Evolutionary conservation across 352 stramenopile genomes (phyloP).

Genomic region (Phytopythium kandeliae): DNA sequence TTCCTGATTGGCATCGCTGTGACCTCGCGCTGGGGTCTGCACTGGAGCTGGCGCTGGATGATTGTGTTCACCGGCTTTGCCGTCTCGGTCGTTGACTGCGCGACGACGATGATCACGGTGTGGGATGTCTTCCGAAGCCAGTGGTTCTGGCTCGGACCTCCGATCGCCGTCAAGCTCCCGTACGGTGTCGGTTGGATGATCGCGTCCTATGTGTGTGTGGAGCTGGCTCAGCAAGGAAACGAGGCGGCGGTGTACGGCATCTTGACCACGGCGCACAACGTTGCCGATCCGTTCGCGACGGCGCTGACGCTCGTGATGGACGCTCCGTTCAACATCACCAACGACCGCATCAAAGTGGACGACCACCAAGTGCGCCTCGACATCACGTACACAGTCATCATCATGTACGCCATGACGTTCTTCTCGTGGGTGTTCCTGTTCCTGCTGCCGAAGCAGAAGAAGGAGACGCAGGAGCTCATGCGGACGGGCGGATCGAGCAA

Average conservation of each 20-base stretch:
- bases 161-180: conserved; percentile 35
- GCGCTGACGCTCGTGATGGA: conserved; percentile 54
- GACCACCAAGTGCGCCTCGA: conserved; percentile 26
- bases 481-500: conserved; percentile 31
- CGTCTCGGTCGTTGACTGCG: conserved; percentile 33
- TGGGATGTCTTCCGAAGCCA: conserved; percentile 45
- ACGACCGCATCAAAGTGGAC: conserved; percentile 28
- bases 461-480: conserved; percentile 40
- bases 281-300: conserved; percentile 37
- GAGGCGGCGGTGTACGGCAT: conserved; percentile 45
- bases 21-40: conserved; percentile 25
- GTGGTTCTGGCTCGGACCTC: conserved; percentile 52
- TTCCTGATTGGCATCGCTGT: conserved; percentile 16
- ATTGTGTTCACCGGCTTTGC: conserved; percentile 29
- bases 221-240: conserved; percentile 39
- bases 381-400: conserved; percentile 30
- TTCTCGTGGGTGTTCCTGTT: conserved; percentile 36
- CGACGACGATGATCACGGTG: conserved; percentile 42
- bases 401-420: conserved; percentile 32
- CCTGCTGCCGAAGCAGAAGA: conserved; percentile 39
- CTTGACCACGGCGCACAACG: conserved; percentile 28
- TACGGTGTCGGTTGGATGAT: conserved; percentile 41
- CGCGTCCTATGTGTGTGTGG: conserved; percentile 41
- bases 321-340: conserved; percentile 39
- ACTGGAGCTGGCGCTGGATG: conserved; percentile 51